Evolutionary conservation across 2,329 filamentous ascomycete species (phyloP).

Genomic region (Arthrobotrys conoides): DNA sequence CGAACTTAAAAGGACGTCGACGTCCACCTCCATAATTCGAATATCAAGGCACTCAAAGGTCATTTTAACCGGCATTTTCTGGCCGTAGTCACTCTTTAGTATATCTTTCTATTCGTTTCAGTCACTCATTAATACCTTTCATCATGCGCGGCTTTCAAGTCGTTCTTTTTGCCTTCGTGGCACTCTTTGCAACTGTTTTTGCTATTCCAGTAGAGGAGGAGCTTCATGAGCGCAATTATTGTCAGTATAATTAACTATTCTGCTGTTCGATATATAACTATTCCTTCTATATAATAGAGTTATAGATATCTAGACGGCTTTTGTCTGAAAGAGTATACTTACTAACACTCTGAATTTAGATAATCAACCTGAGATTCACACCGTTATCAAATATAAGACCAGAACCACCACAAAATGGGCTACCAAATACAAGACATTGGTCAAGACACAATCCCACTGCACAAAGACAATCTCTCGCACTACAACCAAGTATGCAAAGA

Average conservation of each 20-base stretch:
- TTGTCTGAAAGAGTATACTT: background rate
- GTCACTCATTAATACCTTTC: slow-evolving; percentile 24
- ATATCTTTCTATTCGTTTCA: slow-evolving; percentile 7
- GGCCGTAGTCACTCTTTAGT: slow-evolving; percentile 39
- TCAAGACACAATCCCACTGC: slow-evolving; percentile 10
- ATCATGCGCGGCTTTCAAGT: slow-evolving; percentile 32
- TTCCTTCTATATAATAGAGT: background rate
- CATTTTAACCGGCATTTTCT: slow-evolving; percentile 14
- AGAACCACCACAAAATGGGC: slow-evolving; percentile 39
- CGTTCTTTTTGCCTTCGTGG: slow-evolving; percentile 37
- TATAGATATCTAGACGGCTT: background rate
- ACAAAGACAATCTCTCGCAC: slow-evolving; percentile 32
- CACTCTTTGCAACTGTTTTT: slow-evolving; percentile 28
- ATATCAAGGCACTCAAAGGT: slow-evolving; percentile 9
- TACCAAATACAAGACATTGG: slow-evolving; percentile 33
- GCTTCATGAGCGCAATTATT: slow-evolving; percentile 41
- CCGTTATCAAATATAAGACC: slow-evolving; percentile 34
- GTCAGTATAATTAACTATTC: slow-evolving; percentile 29
- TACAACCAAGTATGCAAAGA: slow-evolving; percentile 34
- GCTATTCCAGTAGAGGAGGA: slow-evolving; percentile 24
- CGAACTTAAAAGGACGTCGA: slow-evolving; percentile 35
- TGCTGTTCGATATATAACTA: background rate
- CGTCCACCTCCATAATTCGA: slow-evolving; percentile 20
- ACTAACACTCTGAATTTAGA: slow-evolving; percentile 6
- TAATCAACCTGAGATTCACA: slow-evolving; percentile 7